Evolutionary conservation across 2,329 filamentous ascomycete genomes (phyloP).

Genomic region (Colletotrichum simmondsii): DNA sequence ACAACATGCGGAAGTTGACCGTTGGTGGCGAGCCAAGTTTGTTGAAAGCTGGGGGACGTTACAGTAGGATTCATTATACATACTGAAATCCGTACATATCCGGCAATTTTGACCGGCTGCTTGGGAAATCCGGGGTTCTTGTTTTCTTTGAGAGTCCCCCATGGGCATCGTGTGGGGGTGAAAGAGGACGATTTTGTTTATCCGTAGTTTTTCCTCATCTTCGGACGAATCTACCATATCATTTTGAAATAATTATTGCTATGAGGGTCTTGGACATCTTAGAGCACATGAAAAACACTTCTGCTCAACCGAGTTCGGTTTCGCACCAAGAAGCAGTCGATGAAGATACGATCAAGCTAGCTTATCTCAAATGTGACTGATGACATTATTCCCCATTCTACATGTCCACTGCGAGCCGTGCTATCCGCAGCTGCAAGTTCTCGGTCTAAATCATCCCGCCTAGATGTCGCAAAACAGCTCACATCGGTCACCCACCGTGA

Average conservation of each 20-base stretch:
- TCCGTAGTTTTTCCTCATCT: background rate
- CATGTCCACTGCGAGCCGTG: background rate
- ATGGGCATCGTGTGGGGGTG: conserved; percentile 3
- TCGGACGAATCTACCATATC: background rate
- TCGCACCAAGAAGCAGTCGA: background rate
- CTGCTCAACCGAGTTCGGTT: background rate
- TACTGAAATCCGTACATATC: background rate
- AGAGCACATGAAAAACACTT: background rate
- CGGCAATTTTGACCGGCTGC: background rate
- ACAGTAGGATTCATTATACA: background rate
- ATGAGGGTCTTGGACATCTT: background rate
- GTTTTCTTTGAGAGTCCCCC: background rate
- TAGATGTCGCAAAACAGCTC: background rate
- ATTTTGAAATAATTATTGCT: background rate
- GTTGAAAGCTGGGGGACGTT: conserved; percentile 11
- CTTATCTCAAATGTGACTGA: background rate
- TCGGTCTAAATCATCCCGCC: background rate
- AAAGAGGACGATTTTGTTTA: background rate
- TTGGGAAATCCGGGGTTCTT: conserved; percentile 13
- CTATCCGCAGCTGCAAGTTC: background rate
- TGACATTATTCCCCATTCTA: background rate
- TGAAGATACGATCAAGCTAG: background rate
- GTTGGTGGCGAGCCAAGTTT: background rate
- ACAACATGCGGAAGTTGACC: background rate
- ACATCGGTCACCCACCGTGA: background rate